A percentile compares a stretch with the other conserved stretches of the same genome.
phyloP scores from a whole-genome alignment of 257 asterid genomes.

The Eustoma russellianum region DNA sequence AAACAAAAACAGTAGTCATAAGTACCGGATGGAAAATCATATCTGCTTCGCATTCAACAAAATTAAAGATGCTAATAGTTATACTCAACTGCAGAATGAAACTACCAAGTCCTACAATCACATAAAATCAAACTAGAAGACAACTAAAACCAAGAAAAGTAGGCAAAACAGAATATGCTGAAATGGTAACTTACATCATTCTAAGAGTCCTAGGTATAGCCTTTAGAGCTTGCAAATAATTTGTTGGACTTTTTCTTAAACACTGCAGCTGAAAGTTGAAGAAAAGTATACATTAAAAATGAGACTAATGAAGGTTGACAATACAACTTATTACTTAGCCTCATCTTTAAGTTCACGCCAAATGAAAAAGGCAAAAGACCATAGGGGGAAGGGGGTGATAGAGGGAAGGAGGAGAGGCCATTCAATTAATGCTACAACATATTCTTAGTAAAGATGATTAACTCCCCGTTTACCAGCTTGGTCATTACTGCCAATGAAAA shows the following conservation, averaged over 20 bases:
- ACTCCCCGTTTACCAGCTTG: background rate
- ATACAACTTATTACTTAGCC: background rate
- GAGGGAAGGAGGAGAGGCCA: background rate
- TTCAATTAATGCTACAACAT: background rate
- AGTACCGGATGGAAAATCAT: too few relatives aligned
- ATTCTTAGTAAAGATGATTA: background rate
- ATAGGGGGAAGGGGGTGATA: background rate
- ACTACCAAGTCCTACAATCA: background rate
- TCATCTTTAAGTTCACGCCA: background rate
- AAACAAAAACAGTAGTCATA: too few relatives aligned
- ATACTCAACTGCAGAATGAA: too few relatives aligned
- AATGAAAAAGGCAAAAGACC: background rate
- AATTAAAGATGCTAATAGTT: too few relatives aligned
- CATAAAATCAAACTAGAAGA: background rate
- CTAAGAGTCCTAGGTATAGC: conserved; percentile 96
- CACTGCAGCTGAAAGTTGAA: conserved; percentile 51
- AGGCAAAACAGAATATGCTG: background rate
- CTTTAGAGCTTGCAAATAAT: conserved; percentile 80
- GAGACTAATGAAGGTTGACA: conserved; percentile 1
- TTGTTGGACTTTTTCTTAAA: conserved; percentile 67
- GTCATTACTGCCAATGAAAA: background rate
- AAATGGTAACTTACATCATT: conserved; percentile 66
- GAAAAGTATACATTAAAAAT: conserved; percentile 16
- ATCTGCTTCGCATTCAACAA: too few relatives aligned
- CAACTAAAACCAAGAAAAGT: background rate